Evolutionary conservation across 2,329 filamentous ascomycete genomes (phyloP).

Genomic region (Reticulascus tulasneorum): DNA sequence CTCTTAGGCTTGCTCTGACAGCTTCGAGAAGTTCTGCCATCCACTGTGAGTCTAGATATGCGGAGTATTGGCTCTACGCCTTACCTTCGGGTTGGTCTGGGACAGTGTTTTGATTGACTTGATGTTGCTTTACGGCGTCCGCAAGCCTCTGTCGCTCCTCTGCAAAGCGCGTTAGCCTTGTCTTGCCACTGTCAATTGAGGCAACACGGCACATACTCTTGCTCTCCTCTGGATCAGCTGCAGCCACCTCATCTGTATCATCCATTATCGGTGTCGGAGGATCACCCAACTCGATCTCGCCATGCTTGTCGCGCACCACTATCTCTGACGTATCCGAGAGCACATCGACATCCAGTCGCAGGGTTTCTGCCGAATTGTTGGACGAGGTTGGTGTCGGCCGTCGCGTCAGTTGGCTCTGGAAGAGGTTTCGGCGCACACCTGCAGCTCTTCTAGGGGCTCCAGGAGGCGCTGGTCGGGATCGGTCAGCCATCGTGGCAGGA

Average conservation of each 20-base stretch:
- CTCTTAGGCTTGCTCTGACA: conserved; percentile 65
- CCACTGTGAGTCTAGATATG: conserved; percentile 9
- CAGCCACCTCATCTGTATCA: conserved; percentile 50
- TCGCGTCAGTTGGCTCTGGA: conserved; percentile 55
- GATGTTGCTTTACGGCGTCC: conserved; percentile 59
- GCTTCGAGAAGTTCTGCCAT: conserved; percentile 64
- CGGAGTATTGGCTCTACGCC: background rate
- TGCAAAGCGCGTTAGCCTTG: conserved; percentile 24
- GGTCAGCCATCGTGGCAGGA: conserved; percentile 11
- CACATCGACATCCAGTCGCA: conserved; percentile 44
- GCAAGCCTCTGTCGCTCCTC: conserved; percentile 57
- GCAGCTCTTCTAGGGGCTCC: conserved; percentile 9
- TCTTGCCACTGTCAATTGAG: background rate
- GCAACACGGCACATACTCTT: conserved; percentile 42
- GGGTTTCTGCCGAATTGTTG: conserved; percentile 38
- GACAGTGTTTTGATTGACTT: conserved; percentile 48
- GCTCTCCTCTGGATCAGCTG: conserved; percentile 54
- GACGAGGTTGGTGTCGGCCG: conserved; percentile 43
- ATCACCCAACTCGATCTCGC: conserved; percentile 58
- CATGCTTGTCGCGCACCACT: conserved; percentile 59
- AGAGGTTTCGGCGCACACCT: conserved; percentile 53
- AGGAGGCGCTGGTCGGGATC: conserved; percentile 7
- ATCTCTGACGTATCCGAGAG: conserved; percentile 49
- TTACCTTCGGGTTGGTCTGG: conserved; percentile 53
- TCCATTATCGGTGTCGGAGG: conserved; percentile 50